These are phyloP conservation scores for Flueggea neowawraea DNA, from an alignment of 441 rosid species.

Conservation along the genomic window DNA sequence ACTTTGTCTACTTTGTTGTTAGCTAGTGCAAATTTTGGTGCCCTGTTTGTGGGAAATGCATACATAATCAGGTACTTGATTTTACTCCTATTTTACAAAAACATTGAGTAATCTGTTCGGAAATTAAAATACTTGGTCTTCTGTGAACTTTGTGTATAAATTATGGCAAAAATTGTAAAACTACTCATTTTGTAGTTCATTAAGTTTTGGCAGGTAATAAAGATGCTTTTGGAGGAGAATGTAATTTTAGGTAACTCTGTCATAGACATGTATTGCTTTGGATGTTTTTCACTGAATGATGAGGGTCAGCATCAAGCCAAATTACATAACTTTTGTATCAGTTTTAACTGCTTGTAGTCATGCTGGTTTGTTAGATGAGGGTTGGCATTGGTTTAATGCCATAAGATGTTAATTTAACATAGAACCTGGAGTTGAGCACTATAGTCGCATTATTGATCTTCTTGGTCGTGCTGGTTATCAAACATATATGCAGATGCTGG, in stretches of 20 bases:
- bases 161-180: too few relatives aligned
- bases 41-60: conserved; percentile 49
- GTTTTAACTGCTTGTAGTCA: conserved; percentile 83
- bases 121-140: background rate
- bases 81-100: background rate
- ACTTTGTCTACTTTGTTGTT: conserved; percentile 65
- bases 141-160: too few relatives aligned
- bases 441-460: conserved; percentile 88
- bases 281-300: too few relatives aligned
- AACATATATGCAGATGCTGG: conserved; percentile 84
- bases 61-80: conserved; percentile 66
- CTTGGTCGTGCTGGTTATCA: conserved; percentile 76
- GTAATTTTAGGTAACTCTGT: too few relatives aligned
- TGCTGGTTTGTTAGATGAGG: conserved; percentile 73
- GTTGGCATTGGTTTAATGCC: conserved; percentile 68
- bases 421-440: conserved; percentile 86
- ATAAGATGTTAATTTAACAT: conserved; percentile 51
- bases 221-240: conserved; percentile 63
- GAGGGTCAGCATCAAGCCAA: too few relatives aligned
- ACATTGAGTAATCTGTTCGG: too few relatives aligned
- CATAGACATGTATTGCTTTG: too few relatives aligned
- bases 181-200: background rate
- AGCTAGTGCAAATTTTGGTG: conserved; percentile 72
- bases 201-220: conserved; percentile 46
- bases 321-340: conserved; percentile 71